Base-by-base conservation (phyloP, 1,284 basidiomycete genomes). In the Apiotrichum montevideense region DNA sequence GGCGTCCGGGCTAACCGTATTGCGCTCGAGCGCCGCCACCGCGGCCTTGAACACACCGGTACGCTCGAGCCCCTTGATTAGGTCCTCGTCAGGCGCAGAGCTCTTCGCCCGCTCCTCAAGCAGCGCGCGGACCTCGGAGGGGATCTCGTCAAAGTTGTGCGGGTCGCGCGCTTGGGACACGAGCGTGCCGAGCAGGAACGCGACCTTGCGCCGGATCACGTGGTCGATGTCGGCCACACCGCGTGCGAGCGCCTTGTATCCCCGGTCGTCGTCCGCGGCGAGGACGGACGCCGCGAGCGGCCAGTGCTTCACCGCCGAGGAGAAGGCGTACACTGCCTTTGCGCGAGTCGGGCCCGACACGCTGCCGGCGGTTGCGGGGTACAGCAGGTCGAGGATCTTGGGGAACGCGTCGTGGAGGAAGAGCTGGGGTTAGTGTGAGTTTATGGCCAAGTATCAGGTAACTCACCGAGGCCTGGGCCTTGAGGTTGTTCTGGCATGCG, bases 401-500 rank as follows among this genome's bases (percentile, higher is more conserved):
- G 85, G 81, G 9, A 95, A 77, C 0, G 89, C 89, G 47, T 87
- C 80, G 35, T 85, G 78, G 7, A 81, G 74, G 50, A 90, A 80
- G 71, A 91, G 91, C 90, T 93, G 61, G 43, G 50, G 46, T 48
- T n/a, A 48, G 46, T 53, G 33, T 47, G 40, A 55, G 62, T 44
- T 39, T 39, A 13, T 13, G 8, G 37, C 37, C 13, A 21, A 21
- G 21, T 21, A 21, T 39, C 13, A 14, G 10, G 41, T 8, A 8
- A 82, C 87, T 67, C 68, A 96, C 90, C 1, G 87, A 84, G 50
- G 84, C 81, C 70, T 98, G 95, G 0, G 92, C 92, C 53, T 87
- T 83, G 4, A 90, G 88, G 67, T 98, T 98, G 74, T 98, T 98
- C 74, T 98, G 94, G 2, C 95, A 77, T 0, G 95, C 93, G 0